Conservation (phyloP, 2,329 filamentous ascomycete genomes). For the Fusarium dimerum region DNA sequence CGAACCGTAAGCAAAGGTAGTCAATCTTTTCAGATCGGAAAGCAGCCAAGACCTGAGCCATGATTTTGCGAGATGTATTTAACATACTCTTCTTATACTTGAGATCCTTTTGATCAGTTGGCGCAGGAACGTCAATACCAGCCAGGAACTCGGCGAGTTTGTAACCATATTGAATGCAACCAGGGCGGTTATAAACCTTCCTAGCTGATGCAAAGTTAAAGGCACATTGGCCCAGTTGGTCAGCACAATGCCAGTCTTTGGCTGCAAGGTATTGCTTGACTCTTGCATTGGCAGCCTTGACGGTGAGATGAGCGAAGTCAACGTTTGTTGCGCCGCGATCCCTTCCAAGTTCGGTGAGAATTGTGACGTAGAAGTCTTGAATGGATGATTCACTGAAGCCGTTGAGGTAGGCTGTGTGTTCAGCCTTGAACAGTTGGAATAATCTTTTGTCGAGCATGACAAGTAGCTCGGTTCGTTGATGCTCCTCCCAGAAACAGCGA, state of each 20-base stretch:
- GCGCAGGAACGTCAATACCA: slow-evolving; percentile 39
- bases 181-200: slow-evolving; percentile 40
- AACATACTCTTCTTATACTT: slow-evolving; percentile 30
- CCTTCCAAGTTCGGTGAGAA: slow-evolving; percentile 41
- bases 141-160: slow-evolving; percentile 46
- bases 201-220: slow-evolving; percentile 45
- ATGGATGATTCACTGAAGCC: slow-evolving; percentile 32
- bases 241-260: slow-evolving; percentile 41
- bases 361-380: slow-evolving; percentile 41
- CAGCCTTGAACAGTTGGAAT: slow-evolving; percentile 39
- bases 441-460: slow-evolving; percentile 39
- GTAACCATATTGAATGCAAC: slow-evolving; percentile 45
- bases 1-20: slow-evolving; percentile 43
- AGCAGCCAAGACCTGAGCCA: slow-evolving; percentile 40
- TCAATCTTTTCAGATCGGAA: slow-evolving; percentile 45
- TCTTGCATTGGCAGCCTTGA: slow-evolving; percentile 30
- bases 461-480: slow-evolving; percentile 35
- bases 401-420: slow-evolving; percentile 31
- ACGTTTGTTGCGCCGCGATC: slow-evolving; percentile 33
- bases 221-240: slow-evolving; percentile 44
- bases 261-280: slow-evolving; percentile 40
- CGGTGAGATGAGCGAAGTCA: slow-evolving; percentile 41
- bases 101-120: slow-evolving; percentile 30
- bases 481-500: slow-evolving; percentile 26
- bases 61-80: slow-evolving; percentile 23